Conservation (phyloP, 2,329 filamentous ascomycete genomes). For the Juglanconis oblonga region DNA sequence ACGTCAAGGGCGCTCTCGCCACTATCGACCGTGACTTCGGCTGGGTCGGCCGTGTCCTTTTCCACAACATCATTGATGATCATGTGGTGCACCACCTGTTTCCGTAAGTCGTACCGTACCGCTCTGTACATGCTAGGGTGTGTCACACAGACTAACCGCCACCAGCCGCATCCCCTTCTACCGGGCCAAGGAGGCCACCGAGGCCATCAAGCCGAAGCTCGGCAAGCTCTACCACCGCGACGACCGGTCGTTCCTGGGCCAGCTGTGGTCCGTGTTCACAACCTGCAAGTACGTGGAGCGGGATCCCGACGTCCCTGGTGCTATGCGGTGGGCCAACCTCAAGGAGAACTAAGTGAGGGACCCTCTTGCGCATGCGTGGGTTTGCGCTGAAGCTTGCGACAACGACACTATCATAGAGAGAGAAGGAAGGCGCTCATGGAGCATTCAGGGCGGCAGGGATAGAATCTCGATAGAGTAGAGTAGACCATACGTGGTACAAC, state of each 20-base stretch:
- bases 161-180: slow-evolving; percentile 55
- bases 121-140: not conserved
- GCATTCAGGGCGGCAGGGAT: not conserved
- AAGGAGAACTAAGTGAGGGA: not conserved
- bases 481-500: not conserved
- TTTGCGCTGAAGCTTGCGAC: not conserved
- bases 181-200: slow-evolving; percentile 56
- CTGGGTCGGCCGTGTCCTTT: slow-evolving; percentile 61
- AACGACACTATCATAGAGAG: not conserved
- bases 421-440: not conserved
- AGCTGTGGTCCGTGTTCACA: slow-evolving; percentile 44
- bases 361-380: not conserved
- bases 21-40: slow-evolving; percentile 65
- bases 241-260: slow-evolving; percentile 39
- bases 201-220: slow-evolving; percentile 54
- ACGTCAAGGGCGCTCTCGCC: slow-evolving; percentile 58
- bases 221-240: slow-evolving; percentile 52
- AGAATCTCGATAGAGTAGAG: not conserved
- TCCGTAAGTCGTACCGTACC: slow-evolving; percentile 37
- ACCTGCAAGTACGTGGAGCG: slow-evolving; percentile 46
- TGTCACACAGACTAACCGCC: not conserved
- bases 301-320: slow-evolving; percentile 33
- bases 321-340: slow-evolving; percentile 33
- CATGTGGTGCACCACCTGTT: slow-evolving; percentile 64
- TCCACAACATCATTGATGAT: slow-evolving; percentile 64